phyloP scores from a whole-genome alignment of 768 basidiomycete genomes.

The Tricholoma bakamatsutake region DNA sequence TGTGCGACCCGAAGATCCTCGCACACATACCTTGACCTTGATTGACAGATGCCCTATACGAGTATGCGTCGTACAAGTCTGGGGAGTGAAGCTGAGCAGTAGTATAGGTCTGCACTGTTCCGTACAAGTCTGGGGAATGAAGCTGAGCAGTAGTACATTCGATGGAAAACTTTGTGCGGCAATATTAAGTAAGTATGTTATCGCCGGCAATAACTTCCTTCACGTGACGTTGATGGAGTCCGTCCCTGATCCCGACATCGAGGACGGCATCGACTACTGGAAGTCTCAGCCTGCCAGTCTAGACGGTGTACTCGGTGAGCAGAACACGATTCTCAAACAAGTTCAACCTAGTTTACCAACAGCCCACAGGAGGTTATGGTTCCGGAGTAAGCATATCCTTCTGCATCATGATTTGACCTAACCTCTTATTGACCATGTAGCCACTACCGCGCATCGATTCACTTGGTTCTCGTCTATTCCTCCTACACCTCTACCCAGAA shows the following conservation, averaged over 20 bases:
- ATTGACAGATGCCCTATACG: too few relatives aligned
- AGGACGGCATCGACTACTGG: conserved; percentile 88
- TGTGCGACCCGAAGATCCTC: too few relatives aligned
- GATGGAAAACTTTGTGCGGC: too few relatives aligned
- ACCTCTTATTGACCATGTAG: conserved; percentile 29
- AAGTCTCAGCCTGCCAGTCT: conserved; percentile 69
- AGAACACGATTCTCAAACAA: conserved; percentile 9
- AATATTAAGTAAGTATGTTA: too few relatives aligned
- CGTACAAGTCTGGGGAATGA: too few relatives aligned
- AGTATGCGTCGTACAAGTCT: too few relatives aligned
- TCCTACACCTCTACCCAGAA: conserved; percentile 75
- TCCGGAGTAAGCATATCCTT: conserved; percentile 40
- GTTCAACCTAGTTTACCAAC: conserved; percentile 1
- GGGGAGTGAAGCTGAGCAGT: too few relatives aligned
- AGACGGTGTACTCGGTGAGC: conserved; percentile 77
- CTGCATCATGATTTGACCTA: conserved; percentile 9
- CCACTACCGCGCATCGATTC: conserved; percentile 88
- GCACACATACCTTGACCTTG: too few relatives aligned
- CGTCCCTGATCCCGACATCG: conserved; percentile 48
- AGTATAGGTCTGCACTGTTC: too few relatives aligned
- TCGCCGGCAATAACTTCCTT: background rate
- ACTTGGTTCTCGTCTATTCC: conserved; percentile 83
- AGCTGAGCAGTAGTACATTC: too few relatives aligned
- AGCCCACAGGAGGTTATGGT: conserved; percentile 33
- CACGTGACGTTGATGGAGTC: conserved; percentile 10